Percentiles rank a stretch among this genome's conserved stretches.
Conservation (phyloP, 139 green algal species). For the Desmodesmus armatus region DNA sequence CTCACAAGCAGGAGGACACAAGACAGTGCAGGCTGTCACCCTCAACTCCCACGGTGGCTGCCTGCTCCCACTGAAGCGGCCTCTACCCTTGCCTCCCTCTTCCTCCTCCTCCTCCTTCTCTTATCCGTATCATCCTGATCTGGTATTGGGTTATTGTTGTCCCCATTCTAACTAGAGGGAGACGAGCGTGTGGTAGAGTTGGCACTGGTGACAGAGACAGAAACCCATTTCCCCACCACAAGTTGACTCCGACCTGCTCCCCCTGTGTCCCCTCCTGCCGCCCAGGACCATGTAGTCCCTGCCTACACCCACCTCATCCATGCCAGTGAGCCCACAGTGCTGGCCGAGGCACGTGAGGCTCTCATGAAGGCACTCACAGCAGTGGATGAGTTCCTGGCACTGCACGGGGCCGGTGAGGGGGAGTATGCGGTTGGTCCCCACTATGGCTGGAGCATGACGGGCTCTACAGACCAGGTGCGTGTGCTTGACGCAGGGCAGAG, state of each 20-base stretch:
- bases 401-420: slow-evolving; percentile 30
- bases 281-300: slow-evolving; percentile 29
- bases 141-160: background rate
- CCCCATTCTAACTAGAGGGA: background rate
- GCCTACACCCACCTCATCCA: slow-evolving; percentile 33
- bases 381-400: slow-evolving; percentile 41
- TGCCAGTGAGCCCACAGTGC: background rate
- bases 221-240: background rate
- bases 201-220: too few species aligned
- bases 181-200: too few species aligned
- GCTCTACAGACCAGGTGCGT: background rate
- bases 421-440: slow-evolving; percentile 39
- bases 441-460: slow-evolving; percentile 42
- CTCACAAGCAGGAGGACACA: too few species aligned
- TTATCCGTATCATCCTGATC: too few species aligned
- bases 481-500: background rate
- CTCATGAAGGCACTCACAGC: slow-evolving; percentile 25
- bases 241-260: background rate
- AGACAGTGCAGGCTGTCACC: too few species aligned
- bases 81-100: background rate
- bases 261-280: background rate
- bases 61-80: too few species aligned
- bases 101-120: background rate
- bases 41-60: too few species aligned
- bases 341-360: background rate